Evolutionary conservation across 345 rosid genomes (phyloP).

Genomic region (Crucihimalaya himalaica): DNA sequence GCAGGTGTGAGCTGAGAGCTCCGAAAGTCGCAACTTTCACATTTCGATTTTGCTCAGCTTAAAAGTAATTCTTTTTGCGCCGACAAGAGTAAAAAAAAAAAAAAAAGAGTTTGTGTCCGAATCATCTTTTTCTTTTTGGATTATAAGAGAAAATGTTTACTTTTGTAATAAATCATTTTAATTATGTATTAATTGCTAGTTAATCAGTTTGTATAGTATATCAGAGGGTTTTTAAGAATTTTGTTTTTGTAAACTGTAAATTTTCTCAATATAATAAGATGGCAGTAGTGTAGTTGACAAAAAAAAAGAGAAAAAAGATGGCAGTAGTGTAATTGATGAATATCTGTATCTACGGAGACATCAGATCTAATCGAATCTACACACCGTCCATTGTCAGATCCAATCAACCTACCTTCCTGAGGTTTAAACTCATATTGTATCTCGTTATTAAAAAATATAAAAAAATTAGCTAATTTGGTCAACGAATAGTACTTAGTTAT

Average conservation of each 20-base stretch:
- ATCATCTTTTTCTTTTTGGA: neutral
- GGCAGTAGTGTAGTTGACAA: neutral
- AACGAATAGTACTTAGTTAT: neutral
- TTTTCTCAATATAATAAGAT: neutral
- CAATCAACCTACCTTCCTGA: neutral
- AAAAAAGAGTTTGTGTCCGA: conserved; percentile 5
- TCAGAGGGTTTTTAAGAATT: neutral
- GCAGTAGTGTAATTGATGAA: neutral
- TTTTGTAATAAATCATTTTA: neutral
- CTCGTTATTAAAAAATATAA: no score
- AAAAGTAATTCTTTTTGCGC: conserved; percentile 10
- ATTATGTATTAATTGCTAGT: neutral
- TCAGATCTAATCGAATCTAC: neutral
- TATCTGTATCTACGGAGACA: neutral
- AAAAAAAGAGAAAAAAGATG: no score
- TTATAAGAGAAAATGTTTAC: neutral
- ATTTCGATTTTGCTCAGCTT: neutral
- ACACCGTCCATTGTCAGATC: neutral
- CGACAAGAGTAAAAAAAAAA: conserved; percentile 22
- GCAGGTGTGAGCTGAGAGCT: conserved; percentile 24
- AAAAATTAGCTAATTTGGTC: no score
- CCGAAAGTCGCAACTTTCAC: conserved; percentile 29
- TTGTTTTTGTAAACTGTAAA: neutral
- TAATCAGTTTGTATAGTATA: no score
- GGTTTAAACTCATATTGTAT: neutral